Evolutionary conservation across 23 red algal genomes (phyloP), one percentile per base, ranked within the genome.

Genomic region (Chondrus crispus): DNA sequence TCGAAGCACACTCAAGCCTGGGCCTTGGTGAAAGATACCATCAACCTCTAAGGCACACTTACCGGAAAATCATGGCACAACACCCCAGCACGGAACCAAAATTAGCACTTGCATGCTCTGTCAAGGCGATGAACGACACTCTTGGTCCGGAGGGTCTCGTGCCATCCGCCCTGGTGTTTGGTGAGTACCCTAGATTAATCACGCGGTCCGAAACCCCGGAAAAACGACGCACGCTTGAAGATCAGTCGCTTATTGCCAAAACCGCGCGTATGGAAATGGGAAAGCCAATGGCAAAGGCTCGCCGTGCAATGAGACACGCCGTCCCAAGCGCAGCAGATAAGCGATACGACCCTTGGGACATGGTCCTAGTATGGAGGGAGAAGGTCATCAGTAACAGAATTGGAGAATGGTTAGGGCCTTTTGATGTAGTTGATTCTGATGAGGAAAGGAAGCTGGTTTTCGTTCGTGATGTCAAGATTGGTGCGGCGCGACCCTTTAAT

Each of bases 351-450:
- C 33, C 62, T 48, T 62, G 62, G 26, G 62, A 88, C 24, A n/a
- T 26, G 18, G 64, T 88, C 12, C 84, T 88, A 39, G 84, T 88
- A 12, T 88, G 84, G 64, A 88, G 84, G 84, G 84, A 88, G 55
- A 88, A 75, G 47, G 47, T 74, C 16, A 5, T 88, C 16, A 60
- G 74, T n/a, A 72, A 50, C 18, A 18, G 62, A 12, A 88, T 58
- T 9, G 84, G 84, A 74, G 68, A 88, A 72, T 88, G 64, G 63
- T 1, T 74, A 33, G 51, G 84, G 57, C 84, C 84, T 37, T 88
- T 20, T 39, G 29, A 5, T 16, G 66, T 88, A 0, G 44, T 50
- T 54, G 84, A 28, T 38, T 5, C 0, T 14, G 84, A 88, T 63
- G 38, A 46, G 29, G 1, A 24, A 30, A 88, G 49, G 62, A 88